These are phyloP conservation scores for Alternaria brassicae DNA, from an alignment of 2,329 filamentous ascomycete genomes.

Conservation along the genomic window DNA sequence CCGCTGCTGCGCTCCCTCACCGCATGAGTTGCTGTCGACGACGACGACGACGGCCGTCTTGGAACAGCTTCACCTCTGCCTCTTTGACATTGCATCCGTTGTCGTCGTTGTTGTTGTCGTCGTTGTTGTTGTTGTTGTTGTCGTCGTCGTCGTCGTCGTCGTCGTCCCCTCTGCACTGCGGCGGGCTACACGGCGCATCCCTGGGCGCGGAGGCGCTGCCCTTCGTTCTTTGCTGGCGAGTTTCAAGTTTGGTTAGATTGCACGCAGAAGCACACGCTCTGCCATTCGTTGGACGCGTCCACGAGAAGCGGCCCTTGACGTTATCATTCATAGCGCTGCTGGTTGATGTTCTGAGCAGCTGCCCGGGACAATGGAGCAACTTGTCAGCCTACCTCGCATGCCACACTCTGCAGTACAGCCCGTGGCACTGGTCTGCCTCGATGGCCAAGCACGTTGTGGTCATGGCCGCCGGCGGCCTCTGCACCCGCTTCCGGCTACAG, in stretches of 20 bases:
- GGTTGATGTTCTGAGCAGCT: constrained; percentile 24
- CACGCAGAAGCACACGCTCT: constrained; percentile 30
- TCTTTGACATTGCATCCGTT: too few species aligned
- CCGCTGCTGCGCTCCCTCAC: constrained; percentile 23
- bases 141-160: too few species aligned
- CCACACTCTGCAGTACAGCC: constrained; percentile 12
- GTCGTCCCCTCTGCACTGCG: neutral
- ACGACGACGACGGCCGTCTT: constrained; percentile 8
- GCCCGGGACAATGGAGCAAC: neutral
- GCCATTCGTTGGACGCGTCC: constrained; percentile 34
- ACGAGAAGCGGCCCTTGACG: constrained; percentile 29
- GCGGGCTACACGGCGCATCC: constrained; percentile 16
- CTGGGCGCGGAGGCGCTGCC: constrained; percentile 19
- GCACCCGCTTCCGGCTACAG: constrained; percentile 22
- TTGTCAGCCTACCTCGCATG: constrained; percentile 5
- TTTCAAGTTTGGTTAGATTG: constrained; percentile 47
- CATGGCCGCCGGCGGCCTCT: constrained; percentile 17
- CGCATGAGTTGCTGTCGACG: constrained; percentile 18
- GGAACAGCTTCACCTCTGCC: neutral
- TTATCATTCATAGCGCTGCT: constrained; percentile 33
- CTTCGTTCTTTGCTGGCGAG: constrained; percentile 29
- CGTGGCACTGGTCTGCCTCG: constrained; percentile 3
- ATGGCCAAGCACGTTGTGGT: constrained; percentile 4
- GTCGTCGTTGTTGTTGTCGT: too few species aligned
- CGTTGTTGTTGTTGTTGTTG: too few species aligned